These are phyloP conservation scores for Penicillium pancosmium DNA, from an alignment of 495 filamentous ascomycete genomes.

Conservation along the genomic window DNA sequence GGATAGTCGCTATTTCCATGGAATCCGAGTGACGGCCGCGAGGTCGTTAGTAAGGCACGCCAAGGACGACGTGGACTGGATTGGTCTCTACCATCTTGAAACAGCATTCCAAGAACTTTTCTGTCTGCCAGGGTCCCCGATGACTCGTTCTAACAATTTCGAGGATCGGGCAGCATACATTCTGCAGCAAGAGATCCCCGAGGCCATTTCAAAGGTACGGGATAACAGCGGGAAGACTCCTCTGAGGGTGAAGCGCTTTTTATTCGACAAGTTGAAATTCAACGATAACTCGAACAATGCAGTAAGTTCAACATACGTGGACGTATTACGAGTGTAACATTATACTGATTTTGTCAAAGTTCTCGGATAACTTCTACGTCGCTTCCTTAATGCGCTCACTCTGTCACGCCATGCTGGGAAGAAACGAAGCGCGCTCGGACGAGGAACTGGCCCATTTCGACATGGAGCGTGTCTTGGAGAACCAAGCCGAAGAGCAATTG, in stretches of 20 bases:
- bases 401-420: conserved; percentile 71
- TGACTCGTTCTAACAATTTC: conserved; percentile 89
- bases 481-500: conserved; percentile 64
- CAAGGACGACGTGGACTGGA: conserved; percentile 67
- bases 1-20: conserved; percentile 91
- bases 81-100: conserved; percentile 81
- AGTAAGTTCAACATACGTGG: conserved; percentile 34
- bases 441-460: conserved; percentile 49
- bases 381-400: conserved; percentile 78
- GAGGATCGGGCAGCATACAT: conserved; percentile 78
- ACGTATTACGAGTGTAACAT: not conserved
- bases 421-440: conserved; percentile 38
- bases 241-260: conserved; percentile 70
- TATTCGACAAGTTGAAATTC: conserved; percentile 84
- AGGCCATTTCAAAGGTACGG: conserved; percentile 75
- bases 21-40: conserved; percentile 82
- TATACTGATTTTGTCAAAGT: conserved; percentile 40
- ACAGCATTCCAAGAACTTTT: conserved; percentile 86
- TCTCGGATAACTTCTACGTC: conserved; percentile 86
- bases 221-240: conserved; percentile 78
- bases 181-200: conserved; percentile 78
- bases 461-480: conserved; percentile 51
- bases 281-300: conserved; percentile 91
- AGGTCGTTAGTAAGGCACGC: conserved; percentile 74
- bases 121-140: conserved; percentile 70